phyloP scores from a whole-genome alignment of 2,329 filamentous ascomycete genomes.

The Cyphellophora attinorum region DNA sequence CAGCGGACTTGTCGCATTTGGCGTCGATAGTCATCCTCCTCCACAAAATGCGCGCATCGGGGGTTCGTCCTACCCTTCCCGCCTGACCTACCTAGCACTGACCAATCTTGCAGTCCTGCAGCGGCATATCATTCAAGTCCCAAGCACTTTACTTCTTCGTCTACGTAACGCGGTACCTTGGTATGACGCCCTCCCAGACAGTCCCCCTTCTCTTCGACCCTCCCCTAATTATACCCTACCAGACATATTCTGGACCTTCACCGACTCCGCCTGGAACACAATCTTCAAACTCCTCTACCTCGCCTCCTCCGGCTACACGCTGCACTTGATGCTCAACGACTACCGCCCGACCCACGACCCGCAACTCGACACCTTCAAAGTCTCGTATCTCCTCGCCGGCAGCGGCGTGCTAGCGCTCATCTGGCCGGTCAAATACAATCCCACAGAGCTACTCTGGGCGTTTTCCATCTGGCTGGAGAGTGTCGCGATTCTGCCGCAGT shows the following conservation, averaged over 20 bases:
- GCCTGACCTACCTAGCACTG: constrained; percentile 6
- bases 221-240: constrained; percentile 14
- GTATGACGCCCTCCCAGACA: constrained; percentile 32
- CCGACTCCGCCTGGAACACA: constrained; percentile 79
- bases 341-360: constrained; percentile 97
- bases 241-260: constrained; percentile 83
- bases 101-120: constrained; percentile 62
- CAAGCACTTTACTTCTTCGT: constrained; percentile 91
- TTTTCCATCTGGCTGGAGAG: constrained; percentile 98
- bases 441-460: constrained; percentile 81
- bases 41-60: constrained; percentile 91
- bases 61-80: constrained; percentile 47
- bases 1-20: constrained; percentile 92
- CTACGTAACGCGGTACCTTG: constrained; percentile 86
- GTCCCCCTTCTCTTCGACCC: neutral
- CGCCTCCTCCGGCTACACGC: constrained; percentile 76
- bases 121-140: constrained; percentile 97
- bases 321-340: constrained; percentile 95
- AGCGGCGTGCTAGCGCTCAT: constrained; percentile 69
- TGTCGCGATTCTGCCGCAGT: constrained; percentile 90
- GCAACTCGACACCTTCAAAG: constrained; percentile 93
- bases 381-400: constrained; percentile 77
- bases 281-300: constrained; percentile 96
- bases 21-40: constrained; percentile 88
- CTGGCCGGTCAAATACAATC: constrained; percentile 74